Evolutionary conservation across 768 basidiomycete genomes (phyloP), one percentile per base, ranked within the genome.

Genomic region (Nidularia sp.): DNA sequence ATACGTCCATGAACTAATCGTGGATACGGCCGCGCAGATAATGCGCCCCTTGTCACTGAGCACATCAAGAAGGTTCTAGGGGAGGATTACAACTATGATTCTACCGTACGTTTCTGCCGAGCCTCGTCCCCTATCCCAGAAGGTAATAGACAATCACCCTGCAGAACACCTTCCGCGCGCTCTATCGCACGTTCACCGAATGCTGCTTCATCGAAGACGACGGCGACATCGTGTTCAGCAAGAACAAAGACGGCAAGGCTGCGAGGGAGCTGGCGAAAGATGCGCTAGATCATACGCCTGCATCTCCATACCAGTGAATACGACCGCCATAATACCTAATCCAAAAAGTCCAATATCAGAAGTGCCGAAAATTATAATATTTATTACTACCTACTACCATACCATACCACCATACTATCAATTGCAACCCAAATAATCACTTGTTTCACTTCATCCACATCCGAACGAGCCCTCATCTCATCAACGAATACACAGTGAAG

Each of bases 191-290:
- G 4, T 85, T 84, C 65, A 80, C 78, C 1, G 65, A 81, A 57
- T 85, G 84, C 64, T 72, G 72, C 53, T 85, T 84, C 66, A 77
- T 85, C 45, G 83, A 85, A 60, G 83, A 85, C 48, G 74, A 84
- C 25, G 84, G 81, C 8, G 75, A 77, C 46, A 77, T 85, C 53
- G 71, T 84, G 0, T 84, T 86, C 62, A 84, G 83, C 68, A 81
- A 79, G 66, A 78, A 83, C 61, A 71, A 66, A 52, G 57, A 77
- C 10, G 82, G 83, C 5, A 60, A 70, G 35, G 67, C 74, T 12
- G 56, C 61, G 4, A 72, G 79, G 29, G 58, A 66, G 10, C 52
- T 73, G 13, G 68, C 70, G 5, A 53, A 58, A 6, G 58, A 47
- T n/a, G 55, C 25, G 25, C 25, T 25, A 3, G 25, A 25, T 25